Evolutionary conservation across 2,329 filamentous ascomycete genomes (phyloP), one percentile per base, ranked within the genome.

Genomic region (Knufia fluminis): DNA sequence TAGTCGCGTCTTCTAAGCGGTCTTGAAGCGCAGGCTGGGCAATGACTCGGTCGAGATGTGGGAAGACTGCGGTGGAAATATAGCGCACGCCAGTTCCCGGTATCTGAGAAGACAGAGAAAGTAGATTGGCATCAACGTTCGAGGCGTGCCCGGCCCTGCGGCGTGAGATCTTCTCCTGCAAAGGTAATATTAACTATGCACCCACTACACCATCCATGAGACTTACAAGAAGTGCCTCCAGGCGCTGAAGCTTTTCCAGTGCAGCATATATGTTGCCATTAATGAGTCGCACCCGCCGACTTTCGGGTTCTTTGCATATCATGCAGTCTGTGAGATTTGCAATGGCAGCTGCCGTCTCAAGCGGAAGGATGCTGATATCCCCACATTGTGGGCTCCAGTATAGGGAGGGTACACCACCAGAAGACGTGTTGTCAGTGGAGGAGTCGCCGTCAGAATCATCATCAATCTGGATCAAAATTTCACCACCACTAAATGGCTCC

Each of bases 171-270:
- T 24, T 24, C 17, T 48, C 41, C 32, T 46, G 41, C 16, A n/a
- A 23, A 24, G 23, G 16, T 16, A 19, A 2, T 14, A 23, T 40
- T 10, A 48, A 17, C 16, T 16, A 17, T 24, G 28, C 14, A 31
- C 4, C 23, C 20, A n/a, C 14, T 24, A 26, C 19, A 9, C 17
- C 3, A 32, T 17, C 23, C 10, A 4, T 7, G 12, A 26, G 26
- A 38, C 51, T 4, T 54, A 57, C 56, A 17, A 59, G 46, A 12
- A 59, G 26, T 24, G 56, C 54, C 31, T 59, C 57, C 16, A 59
- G 40, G 33, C 49, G 52, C 20, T 49, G 22, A 16, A 59, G 52
- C 50, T 57, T 58, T 31, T 55, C 44, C 22, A 46, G 46, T 26
- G 57, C 57, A 7, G 40, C 31, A 10, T 47, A 28, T 20, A 54